Conservation (phyloP, 2,329 filamentous ascomycete species). For the Ophiobolus disseminans region DNA sequence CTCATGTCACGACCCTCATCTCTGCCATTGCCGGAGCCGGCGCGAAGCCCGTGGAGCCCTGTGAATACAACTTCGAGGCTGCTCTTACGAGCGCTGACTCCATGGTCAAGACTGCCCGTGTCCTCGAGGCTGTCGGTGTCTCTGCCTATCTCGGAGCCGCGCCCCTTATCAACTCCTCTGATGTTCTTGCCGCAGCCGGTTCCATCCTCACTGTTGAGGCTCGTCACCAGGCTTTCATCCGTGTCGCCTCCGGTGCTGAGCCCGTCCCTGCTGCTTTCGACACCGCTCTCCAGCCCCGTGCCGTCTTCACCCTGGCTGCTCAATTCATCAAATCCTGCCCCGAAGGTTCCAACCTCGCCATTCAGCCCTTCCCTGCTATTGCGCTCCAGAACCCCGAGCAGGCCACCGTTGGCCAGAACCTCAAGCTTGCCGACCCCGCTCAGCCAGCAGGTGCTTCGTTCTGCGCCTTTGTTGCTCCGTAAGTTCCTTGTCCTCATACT, state of each 20-base stretch:
- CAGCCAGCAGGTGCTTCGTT: conserved; percentile 58
- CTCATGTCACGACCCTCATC: conserved; percentile 67
- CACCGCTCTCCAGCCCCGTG: conserved; percentile 70
- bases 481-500: conserved; percentile 42
- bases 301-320: conserved; percentile 76
- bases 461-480: conserved; percentile 72
- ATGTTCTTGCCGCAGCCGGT: conserved; percentile 70
- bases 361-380: conserved; percentile 67
- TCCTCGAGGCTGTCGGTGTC: conserved; percentile 76
- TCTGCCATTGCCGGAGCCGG: conserved; percentile 68
- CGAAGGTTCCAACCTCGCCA: conserved; percentile 65
- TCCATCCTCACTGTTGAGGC: conserved; percentile 77
- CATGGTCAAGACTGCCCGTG: conserved; percentile 73
- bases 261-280: conserved; percentile 75
- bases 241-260: conserved; percentile 63
- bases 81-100: conserved; percentile 66
- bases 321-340: conserved; percentile 77
- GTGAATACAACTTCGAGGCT: conserved; percentile 71
- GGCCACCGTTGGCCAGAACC: conserved; percentile 47
- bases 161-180: conserved; percentile 65
- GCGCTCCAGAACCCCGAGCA: conserved; percentile 61
- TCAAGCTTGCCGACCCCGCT: conserved; percentile 47
- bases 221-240: conserved; percentile 76
- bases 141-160: conserved; percentile 76
- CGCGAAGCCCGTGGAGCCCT: conserved; percentile 70